These are phyloP conservation scores for Trametes hirsuta DNA, from an alignment of 1,284 basidiomycete genomes.

Conservation along the genomic window DNA sequence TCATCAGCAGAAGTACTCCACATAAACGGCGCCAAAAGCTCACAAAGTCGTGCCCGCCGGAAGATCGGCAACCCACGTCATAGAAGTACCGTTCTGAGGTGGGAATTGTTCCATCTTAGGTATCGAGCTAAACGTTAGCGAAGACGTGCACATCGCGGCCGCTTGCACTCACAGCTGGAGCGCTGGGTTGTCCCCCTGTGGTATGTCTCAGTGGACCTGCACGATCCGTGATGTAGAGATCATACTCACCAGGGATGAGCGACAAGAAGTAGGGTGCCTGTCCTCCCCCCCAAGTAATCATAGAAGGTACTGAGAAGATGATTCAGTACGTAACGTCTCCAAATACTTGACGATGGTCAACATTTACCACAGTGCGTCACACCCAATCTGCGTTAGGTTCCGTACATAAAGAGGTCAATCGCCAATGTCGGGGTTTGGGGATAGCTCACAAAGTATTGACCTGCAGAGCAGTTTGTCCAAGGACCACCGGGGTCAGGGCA, in stretches of 20 bases:
- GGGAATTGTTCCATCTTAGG: slow-evolving; percentile 59
- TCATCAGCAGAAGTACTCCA: neutral
- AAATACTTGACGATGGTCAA: neutral
- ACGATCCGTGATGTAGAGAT: neutral
- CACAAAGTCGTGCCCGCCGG: slow-evolving; percentile 57
- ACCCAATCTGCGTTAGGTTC: slow-evolving; percentile 30
- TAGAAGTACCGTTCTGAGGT: slow-evolving; percentile 43
- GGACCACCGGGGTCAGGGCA: slow-evolving; percentile 47
- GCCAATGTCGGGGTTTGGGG: neutral
- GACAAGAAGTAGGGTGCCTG: slow-evolving; percentile 65
- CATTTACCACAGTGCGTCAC: slow-evolving; percentile 58
- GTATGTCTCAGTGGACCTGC: slow-evolving; percentile 28
- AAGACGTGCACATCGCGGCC: neutral
- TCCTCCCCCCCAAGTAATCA: slow-evolving; percentile 61
- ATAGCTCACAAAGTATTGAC: slow-evolving; percentile 72
- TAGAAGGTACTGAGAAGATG: slow-evolving; percentile 52
- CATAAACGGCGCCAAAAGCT: slow-evolving; percentile 25
- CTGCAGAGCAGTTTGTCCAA: slow-evolving; percentile 44
- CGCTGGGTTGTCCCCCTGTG: slow-evolving; percentile 54
- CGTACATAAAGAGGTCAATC: neutral
- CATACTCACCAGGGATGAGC: slow-evolving; percentile 56
- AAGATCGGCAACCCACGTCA: slow-evolving; percentile 70
- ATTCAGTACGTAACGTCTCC: neutral
- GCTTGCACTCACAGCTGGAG: slow-evolving; percentile 50
- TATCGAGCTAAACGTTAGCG: neutral